These are phyloP conservation scores for Hypericum androsaemum DNA, from an alignment of 345 rosid genomes.

Conservation along the genomic window DNA sequence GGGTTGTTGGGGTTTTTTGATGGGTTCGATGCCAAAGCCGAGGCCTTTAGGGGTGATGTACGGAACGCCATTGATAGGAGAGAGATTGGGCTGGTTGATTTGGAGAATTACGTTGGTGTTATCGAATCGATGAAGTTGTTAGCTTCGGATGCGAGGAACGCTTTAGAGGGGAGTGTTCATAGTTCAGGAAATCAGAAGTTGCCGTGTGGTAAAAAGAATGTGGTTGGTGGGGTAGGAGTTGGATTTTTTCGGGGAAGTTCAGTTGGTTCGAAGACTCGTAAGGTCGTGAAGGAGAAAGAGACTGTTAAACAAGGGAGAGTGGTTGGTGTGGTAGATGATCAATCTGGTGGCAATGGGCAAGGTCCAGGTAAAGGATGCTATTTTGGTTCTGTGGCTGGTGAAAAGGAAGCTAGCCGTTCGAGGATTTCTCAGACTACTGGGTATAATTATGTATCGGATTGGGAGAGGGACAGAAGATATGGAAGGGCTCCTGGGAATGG, in stretches of 20 bases:
- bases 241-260: constrained; percentile 30
- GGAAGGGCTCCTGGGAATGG: constrained; percentile 14
- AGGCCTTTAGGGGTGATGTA: constrained; percentile 28
- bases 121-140: constrained; percentile 34
- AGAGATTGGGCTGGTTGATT: constrained; percentile 28
- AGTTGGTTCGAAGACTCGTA: constrained; percentile 24
- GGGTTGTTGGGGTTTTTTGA: constrained; percentile 31
- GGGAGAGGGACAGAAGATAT: constrained; percentile 17
- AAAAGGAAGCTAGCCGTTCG: constrained; percentile 8
- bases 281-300: constrained; percentile 25
- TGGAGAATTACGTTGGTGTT: constrained; percentile 32
- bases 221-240: constrained; percentile 24
- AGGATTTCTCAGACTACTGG: constrained; percentile 15
- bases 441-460: constrained; percentile 15
- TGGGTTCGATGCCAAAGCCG: constrained; percentile 33
- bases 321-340: constrained; percentile 16
- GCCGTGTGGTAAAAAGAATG: constrained; percentile 27
- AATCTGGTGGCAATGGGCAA: constrained; percentile 19
- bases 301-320: constrained; percentile 23
- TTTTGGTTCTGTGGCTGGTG: constrained; percentile 6
- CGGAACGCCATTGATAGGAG: constrained; percentile 38
- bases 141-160: constrained; percentile 30
- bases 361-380: constrained; percentile 12
- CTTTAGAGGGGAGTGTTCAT: constrained; percentile 20
- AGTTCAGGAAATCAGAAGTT: constrained; percentile 25